These are phyloP conservation scores for Debaryomycetaceae sp. DNA, from an alignment of 1,139 yeast species.

Conservation along the genomic window DNA sequence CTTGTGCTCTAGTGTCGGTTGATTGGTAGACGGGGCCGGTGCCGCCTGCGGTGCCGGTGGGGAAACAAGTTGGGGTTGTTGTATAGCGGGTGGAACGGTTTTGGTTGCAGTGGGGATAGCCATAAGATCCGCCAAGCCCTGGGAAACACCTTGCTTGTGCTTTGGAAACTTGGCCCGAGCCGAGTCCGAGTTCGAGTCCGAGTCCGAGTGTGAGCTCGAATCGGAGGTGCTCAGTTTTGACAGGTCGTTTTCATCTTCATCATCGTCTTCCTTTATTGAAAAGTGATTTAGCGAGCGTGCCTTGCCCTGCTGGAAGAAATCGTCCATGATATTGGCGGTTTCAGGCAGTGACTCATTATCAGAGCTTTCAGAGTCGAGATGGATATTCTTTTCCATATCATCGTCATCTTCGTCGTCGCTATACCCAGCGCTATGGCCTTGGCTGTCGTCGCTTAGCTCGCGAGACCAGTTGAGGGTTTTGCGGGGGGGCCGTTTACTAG, in stretches of 20 bases:
- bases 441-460: neutral
- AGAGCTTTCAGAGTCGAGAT: too few species aligned
- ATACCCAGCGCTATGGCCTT: constrained; percentile 6
- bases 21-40: too few species aligned
- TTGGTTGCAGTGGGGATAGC: constrained; percentile 2
- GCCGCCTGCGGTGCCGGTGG: too few species aligned
- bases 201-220: constrained; percentile 3
- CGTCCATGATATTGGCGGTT: constrained; percentile 9
- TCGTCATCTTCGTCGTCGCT: constrained; percentile 13
- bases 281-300: constrained; percentile 7
- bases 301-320: neutral
- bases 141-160: neutral
- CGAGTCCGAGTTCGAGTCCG: constrained; percentile 5
- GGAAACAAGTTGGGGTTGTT: too few species aligned
- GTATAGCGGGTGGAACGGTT: too few species aligned
- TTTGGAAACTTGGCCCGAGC: neutral
- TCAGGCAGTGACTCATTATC: constrained; percentile 12
- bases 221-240: neutral
- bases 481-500: constrained; percentile 15
- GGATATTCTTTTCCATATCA: too few species aligned
- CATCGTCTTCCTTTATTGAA: constrained; percentile 56
- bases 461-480: constrained; percentile 13
- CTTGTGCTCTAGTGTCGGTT: constrained; percentile 9
- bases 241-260: constrained; percentile 23
- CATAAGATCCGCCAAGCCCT: constrained; percentile 5